phyloP scores from a whole-genome alignment of 2,329 filamentous ascomycete species.

The Teratosphaeria epicoccoides region DNA sequence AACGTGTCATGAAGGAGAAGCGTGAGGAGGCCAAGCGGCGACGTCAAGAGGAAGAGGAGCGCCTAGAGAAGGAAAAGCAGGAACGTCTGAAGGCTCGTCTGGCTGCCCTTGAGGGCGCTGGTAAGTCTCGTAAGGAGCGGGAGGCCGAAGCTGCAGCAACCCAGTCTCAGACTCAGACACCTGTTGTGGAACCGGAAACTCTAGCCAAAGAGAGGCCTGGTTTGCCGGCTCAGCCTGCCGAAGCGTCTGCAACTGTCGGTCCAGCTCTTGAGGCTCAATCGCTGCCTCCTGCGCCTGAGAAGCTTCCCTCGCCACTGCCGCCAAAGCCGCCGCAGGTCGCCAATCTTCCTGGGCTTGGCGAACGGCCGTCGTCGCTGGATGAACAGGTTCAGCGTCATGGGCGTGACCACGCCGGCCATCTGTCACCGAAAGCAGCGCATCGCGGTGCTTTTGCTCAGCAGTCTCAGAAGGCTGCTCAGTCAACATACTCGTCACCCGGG shows the following conservation, averaged over 20 bases:
- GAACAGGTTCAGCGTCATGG: constrained; percentile 10
- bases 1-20: constrained; percentile 38
- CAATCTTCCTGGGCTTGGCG: constrained; percentile 8
- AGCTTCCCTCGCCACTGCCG: constrained; percentile 12
- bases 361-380: constrained; percentile 6
- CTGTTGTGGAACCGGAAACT: constrained; percentile 6
- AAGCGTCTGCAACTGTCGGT: constrained; percentile 8
- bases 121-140: constrained; percentile 25
- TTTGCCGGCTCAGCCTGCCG: constrained; percentile 8
- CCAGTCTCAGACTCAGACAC: neutral
- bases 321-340: constrained; percentile 10
- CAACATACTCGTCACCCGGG: constrained; percentile 32
- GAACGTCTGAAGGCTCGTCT: constrained; percentile 24
- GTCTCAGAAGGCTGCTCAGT: constrained; percentile 25
- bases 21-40: constrained; percentile 22
- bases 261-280: constrained; percentile 6
- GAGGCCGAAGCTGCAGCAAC: constrained; percentile 24
- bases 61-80: constrained; percentile 18
- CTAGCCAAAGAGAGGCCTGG: constrained; percentile 5
- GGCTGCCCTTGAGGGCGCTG: constrained; percentile 24
- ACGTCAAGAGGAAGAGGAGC: constrained; percentile 21
- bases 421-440: constrained; percentile 15
- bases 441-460: constrained; percentile 16
- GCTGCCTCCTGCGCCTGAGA: constrained; percentile 9
- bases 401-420: constrained; percentile 5